A percentile compares a stretch with the other conserved stretches of the same genome.
Conservation (phyloP, 2,329 filamentous ascomycete genomes). For the Exophiala lecanii-corni region DNA sequence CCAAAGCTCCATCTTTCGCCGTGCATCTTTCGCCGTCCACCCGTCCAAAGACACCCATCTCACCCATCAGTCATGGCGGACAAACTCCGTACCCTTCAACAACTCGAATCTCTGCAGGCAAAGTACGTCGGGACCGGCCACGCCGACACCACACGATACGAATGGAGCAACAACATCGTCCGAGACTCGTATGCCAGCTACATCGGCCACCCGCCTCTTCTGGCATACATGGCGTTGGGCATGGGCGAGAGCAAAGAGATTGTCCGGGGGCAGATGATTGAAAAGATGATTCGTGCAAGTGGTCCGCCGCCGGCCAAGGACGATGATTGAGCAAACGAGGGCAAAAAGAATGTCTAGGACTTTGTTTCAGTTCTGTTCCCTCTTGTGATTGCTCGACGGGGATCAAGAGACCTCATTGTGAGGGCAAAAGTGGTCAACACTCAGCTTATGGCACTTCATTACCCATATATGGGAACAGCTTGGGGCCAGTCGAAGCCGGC, state of each 20-base stretch:
- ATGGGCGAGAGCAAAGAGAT: slow-evolving; percentile 80
- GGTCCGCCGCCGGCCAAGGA: slow-evolving; percentile 57
- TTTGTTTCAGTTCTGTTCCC: no score
- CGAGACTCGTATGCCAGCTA: slow-evolving; percentile 89
- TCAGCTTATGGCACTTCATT: no score
- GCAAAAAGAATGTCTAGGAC: no score
- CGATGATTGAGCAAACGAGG: slow-evolving; percentile 19
- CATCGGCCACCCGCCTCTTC: slow-evolving; percentile 79
- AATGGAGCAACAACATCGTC: slow-evolving; percentile 93
- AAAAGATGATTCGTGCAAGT: slow-evolving; percentile 64
- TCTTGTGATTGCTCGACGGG: no score
- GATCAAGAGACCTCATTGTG: no score
- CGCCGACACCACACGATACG: slow-evolving; percentile 93
- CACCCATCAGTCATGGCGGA: slow-evolving; percentile 62
- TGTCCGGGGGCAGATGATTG: slow-evolving; percentile 73
- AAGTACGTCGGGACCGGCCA: slow-evolving; percentile 95
- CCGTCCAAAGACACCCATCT: no score
- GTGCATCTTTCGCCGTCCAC: no score
- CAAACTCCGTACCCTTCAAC: slow-evolving; percentile 95
- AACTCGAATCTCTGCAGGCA: slow-evolving; percentile 92
- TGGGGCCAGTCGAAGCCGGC: no score
- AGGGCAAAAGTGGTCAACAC: slow-evolving; percentile 4
- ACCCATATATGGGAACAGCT: no score
- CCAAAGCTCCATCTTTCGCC: no score
- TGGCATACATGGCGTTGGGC: slow-evolving; percentile 84